Conservation (phyloP, 75 land plant species). For the Picea glauca region DNA sequence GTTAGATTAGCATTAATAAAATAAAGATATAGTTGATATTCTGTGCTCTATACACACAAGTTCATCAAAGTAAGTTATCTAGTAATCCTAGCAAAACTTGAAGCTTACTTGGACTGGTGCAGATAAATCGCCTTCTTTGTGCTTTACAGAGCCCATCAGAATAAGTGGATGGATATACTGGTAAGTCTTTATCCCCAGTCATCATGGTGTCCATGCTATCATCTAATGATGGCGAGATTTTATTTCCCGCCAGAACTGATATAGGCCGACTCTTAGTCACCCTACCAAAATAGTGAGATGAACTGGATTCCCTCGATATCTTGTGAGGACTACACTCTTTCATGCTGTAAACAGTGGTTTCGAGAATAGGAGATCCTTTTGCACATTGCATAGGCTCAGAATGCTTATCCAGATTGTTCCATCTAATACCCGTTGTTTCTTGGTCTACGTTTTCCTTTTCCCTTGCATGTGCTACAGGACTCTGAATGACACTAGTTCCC, state of each 20-base stretch:
- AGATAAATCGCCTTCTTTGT: background rate
- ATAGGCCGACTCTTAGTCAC: background rate
- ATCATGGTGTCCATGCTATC: background rate
- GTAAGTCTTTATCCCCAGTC: background rate
- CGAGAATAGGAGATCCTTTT: background rate
- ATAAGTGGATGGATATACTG: background rate
- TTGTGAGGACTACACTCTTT: background rate
- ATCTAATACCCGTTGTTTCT: background rate
- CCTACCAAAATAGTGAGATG: background rate
- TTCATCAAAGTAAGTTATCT: background rate
- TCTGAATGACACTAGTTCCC: slow-evolving; percentile 59
- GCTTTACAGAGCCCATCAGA: background rate
- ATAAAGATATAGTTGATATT: background rate
- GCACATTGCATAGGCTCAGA: background rate
- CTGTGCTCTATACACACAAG: background rate
- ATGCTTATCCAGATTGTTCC: slow-evolving; percentile 5
- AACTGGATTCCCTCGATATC: background rate
- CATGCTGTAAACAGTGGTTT: background rate
- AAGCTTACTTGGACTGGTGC: background rate
- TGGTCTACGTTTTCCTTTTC: background rate
- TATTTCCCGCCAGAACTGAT: background rate
- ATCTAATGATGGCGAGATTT: background rate
- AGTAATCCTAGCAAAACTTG: background rate
- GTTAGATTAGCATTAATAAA: background rate
- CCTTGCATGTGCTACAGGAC: slow-evolving; percentile 54